phyloP scores from a whole-genome alignment of 2,329 filamentous ascomycete genomes.

The Camptophora hylomeconis region DNA sequence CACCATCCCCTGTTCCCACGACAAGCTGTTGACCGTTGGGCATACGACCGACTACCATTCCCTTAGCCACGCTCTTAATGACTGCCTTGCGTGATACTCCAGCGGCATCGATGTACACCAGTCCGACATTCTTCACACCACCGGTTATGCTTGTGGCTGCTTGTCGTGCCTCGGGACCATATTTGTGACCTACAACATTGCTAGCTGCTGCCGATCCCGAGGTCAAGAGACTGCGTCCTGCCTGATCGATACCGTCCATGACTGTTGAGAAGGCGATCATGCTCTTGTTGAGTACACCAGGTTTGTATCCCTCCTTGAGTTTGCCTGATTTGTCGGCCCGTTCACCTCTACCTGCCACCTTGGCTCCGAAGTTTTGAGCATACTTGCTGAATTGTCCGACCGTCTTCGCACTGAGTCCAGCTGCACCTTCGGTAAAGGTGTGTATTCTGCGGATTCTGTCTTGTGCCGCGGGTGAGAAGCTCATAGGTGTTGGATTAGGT shows the following conservation, averaged over 20 bases:
- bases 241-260: slow-evolving; percentile 83
- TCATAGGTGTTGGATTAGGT: slow-evolving; percentile 66
- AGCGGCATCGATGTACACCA: slow-evolving; percentile 94
- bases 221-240: slow-evolving; percentile 63
- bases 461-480: slow-evolving; percentile 76
- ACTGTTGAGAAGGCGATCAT: slow-evolving; percentile 94
- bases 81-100: slow-evolving; percentile 82
- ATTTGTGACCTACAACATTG: slow-evolving; percentile 77
- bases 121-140: slow-evolving; percentile 86
- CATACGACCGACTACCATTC: slow-evolving; percentile 54
- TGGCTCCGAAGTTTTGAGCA: slow-evolving; percentile 81
- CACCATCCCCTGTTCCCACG: slow-evolving; percentile 34
- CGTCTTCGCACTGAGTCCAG: slow-evolving; percentile 69
- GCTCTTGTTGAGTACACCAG: slow-evolving; percentile 85
- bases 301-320: slow-evolving; percentile 56
- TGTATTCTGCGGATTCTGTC: slow-evolving; percentile 79
- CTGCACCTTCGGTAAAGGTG: slow-evolving; percentile 67
- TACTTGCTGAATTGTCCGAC: slow-evolving; percentile 71
- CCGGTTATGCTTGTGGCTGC: slow-evolving; percentile 64
- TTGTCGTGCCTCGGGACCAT: slow-evolving; percentile 71
- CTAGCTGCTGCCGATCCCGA: slow-evolving; percentile 67
- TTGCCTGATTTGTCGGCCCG: slow-evolving; percentile 56
- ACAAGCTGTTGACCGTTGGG: slow-evolving; percentile 35
- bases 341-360: slow-evolving; percentile 50
- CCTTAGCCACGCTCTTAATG: slow-evolving; percentile 89